Conservation (phyloP, 768 basidiomycete species). For the Suillus placidus region DNA sequence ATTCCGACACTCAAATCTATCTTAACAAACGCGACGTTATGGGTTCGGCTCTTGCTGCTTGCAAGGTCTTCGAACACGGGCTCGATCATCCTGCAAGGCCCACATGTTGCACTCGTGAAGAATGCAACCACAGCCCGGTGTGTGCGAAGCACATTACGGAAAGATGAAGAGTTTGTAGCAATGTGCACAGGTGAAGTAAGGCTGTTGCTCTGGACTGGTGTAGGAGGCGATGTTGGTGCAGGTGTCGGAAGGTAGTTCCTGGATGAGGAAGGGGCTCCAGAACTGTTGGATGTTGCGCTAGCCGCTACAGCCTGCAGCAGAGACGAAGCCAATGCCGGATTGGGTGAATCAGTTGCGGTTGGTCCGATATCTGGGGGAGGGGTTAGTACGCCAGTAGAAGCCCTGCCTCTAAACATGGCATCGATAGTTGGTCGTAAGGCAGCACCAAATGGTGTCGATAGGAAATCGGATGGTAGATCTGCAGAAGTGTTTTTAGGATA, state of each 20-base stretch:
- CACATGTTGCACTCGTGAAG: constrained; percentile 78
- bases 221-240: constrained; percentile 25
- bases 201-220: constrained; percentile 43
- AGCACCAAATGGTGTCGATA: constrained; percentile 87
- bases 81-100: constrained; percentile 82
- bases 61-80: constrained; percentile 83
- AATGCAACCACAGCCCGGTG: constrained; percentile 79
- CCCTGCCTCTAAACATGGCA: constrained; percentile 68
- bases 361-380: constrained; percentile 32
- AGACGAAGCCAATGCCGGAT: constrained; percentile 53
- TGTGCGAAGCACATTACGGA: constrained; percentile 61
- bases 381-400: constrained; percentile 34
- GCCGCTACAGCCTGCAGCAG: constrained; percentile 60
- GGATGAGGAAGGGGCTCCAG: constrained; percentile 10
- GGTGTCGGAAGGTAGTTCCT: constrained; percentile 21
- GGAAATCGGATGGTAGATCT: constrained; percentile 83
- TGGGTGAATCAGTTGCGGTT: constrained; percentile 39
- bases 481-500: not conserved
- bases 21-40: constrained; percentile 74
- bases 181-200: constrained; percentile 67
- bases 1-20: constrained; percentile 78
- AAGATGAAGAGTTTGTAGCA: constrained; percentile 74
- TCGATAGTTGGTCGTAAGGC: constrained; percentile 91
- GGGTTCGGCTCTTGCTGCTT: constrained; percentile 53
- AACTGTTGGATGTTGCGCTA: constrained; percentile 43